Percentiles rank a stretch among this genome's conserved stretches.
Evolutionary conservation across 495 filamentous ascomycete genomes (phyloP).

Genomic region (Aspergillus kassunensis): DNA sequence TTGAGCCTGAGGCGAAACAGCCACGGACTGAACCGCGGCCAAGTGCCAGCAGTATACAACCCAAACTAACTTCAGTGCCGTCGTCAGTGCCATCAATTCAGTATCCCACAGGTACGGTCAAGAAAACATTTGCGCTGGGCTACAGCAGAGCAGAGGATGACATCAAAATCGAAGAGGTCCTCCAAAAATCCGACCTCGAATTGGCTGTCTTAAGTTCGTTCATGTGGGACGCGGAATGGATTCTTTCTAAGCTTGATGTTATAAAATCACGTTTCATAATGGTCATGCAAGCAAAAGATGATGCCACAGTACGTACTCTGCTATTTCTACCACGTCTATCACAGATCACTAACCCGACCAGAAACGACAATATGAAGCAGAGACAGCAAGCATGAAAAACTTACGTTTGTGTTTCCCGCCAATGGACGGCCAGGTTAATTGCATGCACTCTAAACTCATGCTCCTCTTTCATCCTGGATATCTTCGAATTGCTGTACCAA

Average conservation of each 20-base stretch:
- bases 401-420: conserved; percentile 76
- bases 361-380: conserved; percentile 37
- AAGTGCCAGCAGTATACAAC: background rate
- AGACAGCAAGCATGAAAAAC: conserved; percentile 49
- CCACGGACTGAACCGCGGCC: conserved; percentile 7
- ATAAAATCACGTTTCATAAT: conserved; percentile 55
- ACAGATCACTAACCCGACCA: background rate
- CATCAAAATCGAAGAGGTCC: conserved; percentile 86
- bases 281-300: conserved; percentile 65
- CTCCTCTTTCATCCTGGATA: conserved; percentile 67
- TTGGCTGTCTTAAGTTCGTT: conserved; percentile 83
- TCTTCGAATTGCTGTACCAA: conserved; percentile 73
- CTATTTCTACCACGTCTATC: background rate
- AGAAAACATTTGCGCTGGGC: conserved; percentile 71
- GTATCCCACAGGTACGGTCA: conserved; percentile 71
- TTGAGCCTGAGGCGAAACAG: conserved; percentile 22
- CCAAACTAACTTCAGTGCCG: conserved; percentile 4
- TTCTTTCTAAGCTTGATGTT: conserved; percentile 56
- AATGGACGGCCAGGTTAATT: conserved; percentile 59
- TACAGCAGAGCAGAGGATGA: conserved; percentile 58
- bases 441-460: conserved; percentile 90
- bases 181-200: conserved; percentile 65
- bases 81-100: conserved; percentile 36
- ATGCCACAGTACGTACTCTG: conserved; percentile 40
- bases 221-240: conserved; percentile 77